phyloP scores from a whole-genome alignment of 2,329 filamentous ascomycete species.

The Colletotrichum sojae region DNA sequence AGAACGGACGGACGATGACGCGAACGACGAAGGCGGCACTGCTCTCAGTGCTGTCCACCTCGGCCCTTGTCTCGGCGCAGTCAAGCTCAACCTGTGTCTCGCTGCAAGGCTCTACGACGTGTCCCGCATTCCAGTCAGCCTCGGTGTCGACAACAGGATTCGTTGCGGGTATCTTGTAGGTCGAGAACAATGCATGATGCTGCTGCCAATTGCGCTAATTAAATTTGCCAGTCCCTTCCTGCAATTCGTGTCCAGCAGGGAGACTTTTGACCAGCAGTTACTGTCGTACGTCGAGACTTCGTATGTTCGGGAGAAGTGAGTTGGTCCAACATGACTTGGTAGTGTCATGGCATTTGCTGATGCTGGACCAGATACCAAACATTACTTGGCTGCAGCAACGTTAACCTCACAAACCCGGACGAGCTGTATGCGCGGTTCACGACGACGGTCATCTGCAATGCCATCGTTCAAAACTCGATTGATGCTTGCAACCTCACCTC shows the following conservation, averaged over 20 bases:
- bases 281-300: conserved; percentile 78
- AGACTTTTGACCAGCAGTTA: conserved; percentile 84
- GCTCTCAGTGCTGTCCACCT: conserved; percentile 53
- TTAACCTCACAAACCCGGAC: conserved; percentile 84
- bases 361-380: conserved; percentile 77
- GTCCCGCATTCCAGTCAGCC: conserved; percentile 79
- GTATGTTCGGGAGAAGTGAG: conserved; percentile 86
- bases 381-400: conserved; percentile 82
- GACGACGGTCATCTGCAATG: conserved; percentile 91
- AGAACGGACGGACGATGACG: conserved; percentile 19
- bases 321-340: conserved; percentile 7
- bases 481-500: conserved; percentile 75
- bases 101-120: conserved; percentile 77
- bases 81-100: conserved; percentile 73
- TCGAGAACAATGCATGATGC: conserved; percentile 41
- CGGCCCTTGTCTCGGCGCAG: conserved; percentile 48
- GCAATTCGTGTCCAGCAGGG: conserved; percentile 80
- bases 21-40: conserved; percentile 35
- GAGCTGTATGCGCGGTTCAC: conserved; percentile 94
- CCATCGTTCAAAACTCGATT: conserved; percentile 92
- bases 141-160: conserved; percentile 77
- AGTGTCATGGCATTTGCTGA: conserved; percentile 1
- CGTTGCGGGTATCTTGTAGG: conserved; percentile 76
- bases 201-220: conserved; percentile 37
- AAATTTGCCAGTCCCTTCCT: conserved; percentile 80